These are phyloP conservation scores for Bisporella sp. DNA, from an alignment of 2,329 filamentous ascomycete species.

Conservation along the genomic window DNA sequence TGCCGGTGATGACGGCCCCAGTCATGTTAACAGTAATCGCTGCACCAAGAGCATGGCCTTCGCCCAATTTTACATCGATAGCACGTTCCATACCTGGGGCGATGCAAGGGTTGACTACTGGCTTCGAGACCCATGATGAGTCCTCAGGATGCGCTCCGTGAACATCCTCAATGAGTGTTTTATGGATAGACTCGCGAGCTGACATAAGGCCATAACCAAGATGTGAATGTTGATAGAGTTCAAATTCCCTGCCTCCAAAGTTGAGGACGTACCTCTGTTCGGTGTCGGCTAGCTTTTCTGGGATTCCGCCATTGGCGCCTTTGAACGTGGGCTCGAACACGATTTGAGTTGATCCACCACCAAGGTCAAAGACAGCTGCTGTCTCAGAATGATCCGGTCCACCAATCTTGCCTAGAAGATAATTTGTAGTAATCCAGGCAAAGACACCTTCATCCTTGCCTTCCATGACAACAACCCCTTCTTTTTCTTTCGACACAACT, in stretches of 20 bases:
- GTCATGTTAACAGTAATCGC: conserved; percentile 74
- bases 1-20: conserved; percentile 69
- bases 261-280: conserved; percentile 93
- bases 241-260: conserved; percentile 86
- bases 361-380: conserved; percentile 91
- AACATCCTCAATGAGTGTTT: conserved; percentile 64
- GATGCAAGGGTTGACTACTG: conserved; percentile 81
- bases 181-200: conserved; percentile 81
- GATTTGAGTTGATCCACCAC: conserved; percentile 95
- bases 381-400: conserved; percentile 84
- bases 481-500: conserved; percentile 75
- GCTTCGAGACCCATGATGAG: conserved; percentile 60
- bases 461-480: conserved; percentile 95
- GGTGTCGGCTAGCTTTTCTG: conserved; percentile 75
- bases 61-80: conserved; percentile 64
- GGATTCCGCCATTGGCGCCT: conserved; percentile 69
- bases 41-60: conserved; percentile 57
- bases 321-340: conserved; percentile 96
- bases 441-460: conserved; percentile 96
- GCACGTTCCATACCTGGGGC: conserved; percentile 69
- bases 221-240: conserved; percentile 96
- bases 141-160: conserved; percentile 54
- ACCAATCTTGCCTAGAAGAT: conserved; percentile 95
- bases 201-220: conserved; percentile 95
- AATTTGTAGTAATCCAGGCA: conserved; percentile 99